Evolutionary conservation across 805 yeast genomes (phyloP).

Genomic region (Yamadazyma ubonensis): DNA sequence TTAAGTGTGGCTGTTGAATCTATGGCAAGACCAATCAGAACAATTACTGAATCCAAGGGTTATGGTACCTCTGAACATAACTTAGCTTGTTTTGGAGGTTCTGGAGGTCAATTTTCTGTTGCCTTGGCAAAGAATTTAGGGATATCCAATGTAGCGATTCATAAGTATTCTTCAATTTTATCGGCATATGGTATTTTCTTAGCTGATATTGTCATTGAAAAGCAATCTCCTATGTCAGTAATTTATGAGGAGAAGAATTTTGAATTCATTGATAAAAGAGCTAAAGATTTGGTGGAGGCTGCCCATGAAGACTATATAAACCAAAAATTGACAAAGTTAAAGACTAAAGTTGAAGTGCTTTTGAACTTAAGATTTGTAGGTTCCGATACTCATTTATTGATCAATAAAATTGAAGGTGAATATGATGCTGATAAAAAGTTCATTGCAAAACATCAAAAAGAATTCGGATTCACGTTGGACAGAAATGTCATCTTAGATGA

Average conservation of each 20-base stretch:
- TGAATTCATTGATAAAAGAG: slow-evolving; percentile 43
- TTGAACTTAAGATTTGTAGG: slow-evolving; percentile 82
- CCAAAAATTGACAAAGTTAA: slow-evolving; percentile 51
- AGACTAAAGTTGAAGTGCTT: slow-evolving; percentile 58
- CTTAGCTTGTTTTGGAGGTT: slow-evolving; percentile 37
- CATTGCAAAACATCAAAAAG: slow-evolving; percentile 29
- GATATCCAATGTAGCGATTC: slow-evolving; percentile 30
- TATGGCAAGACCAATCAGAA: slow-evolving; percentile 36
- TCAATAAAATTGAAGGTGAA: slow-evolving; percentile 32
- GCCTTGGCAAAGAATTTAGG: slow-evolving; percentile 29
- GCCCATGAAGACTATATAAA: slow-evolving; percentile 37
- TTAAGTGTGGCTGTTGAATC: slow-evolving; percentile 35
- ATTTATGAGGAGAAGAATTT: slow-evolving; percentile 21
- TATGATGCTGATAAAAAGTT: slow-evolving; percentile 26
- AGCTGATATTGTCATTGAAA: slow-evolving; percentile 36
- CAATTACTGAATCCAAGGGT: slow-evolving; percentile 37
- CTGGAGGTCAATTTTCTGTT: slow-evolving; percentile 36
- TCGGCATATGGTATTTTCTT: slow-evolving; percentile 35
- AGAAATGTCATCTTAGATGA: slow-evolving; percentile 38
- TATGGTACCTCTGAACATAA: slow-evolving; percentile 29
- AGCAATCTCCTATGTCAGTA: slow-evolving; percentile 36
- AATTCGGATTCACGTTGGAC: slow-evolving; percentile 38
- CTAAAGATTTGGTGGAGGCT: slow-evolving; percentile 42
- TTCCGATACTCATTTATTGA: slow-evolving; percentile 85
- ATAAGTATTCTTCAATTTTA: slow-evolving; percentile 33